These are phyloP conservation scores for Furcasterigmium sp. DNA, from an alignment of 2,329 filamentous ascomycete species.

Conservation along the genomic window DNA sequence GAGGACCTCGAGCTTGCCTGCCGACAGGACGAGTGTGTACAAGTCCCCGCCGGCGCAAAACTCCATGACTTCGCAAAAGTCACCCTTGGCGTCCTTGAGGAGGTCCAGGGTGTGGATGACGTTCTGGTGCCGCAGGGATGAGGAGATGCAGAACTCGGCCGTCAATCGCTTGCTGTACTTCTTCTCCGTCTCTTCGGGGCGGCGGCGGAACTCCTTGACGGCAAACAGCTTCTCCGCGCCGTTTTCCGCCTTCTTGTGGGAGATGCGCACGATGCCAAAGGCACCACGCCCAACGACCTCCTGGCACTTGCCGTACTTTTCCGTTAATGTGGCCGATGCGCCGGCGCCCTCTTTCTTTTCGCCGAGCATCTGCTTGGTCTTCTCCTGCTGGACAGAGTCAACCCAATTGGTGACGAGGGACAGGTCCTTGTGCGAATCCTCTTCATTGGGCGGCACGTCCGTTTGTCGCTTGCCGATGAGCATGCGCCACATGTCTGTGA, in stretches of 20 bases:
- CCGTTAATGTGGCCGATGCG: slow-evolving; percentile 72
- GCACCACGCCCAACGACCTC: slow-evolving; percentile 94
- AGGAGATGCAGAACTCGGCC: slow-evolving; percentile 97
- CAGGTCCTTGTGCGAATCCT: slow-evolving; percentile 65
- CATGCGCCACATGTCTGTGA: slow-evolving; percentile 85
- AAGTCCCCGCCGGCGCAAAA: slow-evolving; percentile 95
- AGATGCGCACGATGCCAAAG: slow-evolving; percentile 95
- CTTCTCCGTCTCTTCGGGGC: slow-evolving; percentile 90
- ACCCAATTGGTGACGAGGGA: slow-evolving; percentile 96
- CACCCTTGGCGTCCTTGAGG: slow-evolving; percentile 90
- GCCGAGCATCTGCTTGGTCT: slow-evolving; percentile 60
- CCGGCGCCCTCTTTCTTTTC: slow-evolving; percentile 76
- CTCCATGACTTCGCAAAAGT: slow-evolving; percentile 99
- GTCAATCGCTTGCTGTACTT: slow-evolving; percentile 97
- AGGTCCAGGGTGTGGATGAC: slow-evolving; percentile 97
- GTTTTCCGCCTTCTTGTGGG: slow-evolving; percentile 86
- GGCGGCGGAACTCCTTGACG: slow-evolving; percentile 94
- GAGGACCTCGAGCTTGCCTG: slow-evolving; percentile 82
- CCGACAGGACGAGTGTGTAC: slow-evolving; percentile 86
- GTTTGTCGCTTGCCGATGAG: slow-evolving; percentile 76
- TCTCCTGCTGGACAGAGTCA: slow-evolving; percentile 84
- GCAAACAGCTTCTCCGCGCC: slow-evolving; percentile 90
- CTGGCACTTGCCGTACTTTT: slow-evolving; percentile 98
- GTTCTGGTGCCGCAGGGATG: slow-evolving; percentile 91
- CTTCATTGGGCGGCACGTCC: slow-evolving; percentile 42